Percentiles rank a stretch among this genome's conserved stretches.
Conservation (phyloP, 2,329 filamentous ascomycete species). For the Paraphoma sp. region DNA sequence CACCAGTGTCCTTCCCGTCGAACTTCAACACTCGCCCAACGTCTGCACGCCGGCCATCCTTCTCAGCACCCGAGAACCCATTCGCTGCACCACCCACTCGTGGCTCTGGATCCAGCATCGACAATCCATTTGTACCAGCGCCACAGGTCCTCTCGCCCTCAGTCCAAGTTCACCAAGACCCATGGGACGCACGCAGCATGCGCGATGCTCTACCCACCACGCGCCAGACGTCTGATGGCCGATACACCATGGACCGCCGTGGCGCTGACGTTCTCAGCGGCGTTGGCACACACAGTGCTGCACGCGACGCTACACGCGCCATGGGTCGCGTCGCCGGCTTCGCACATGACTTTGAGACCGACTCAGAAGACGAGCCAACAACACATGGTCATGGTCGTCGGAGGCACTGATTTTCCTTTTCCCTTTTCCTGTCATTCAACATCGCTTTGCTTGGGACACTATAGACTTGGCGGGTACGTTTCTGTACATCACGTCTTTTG, state of each 20-base stretch:
- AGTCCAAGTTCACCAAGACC: constrained; percentile 9
- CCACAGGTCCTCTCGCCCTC: constrained; percentile 11
- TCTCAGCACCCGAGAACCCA: constrained; percentile 20
- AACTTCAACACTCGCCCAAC: constrained; percentile 23
- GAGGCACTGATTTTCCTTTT: neutral
- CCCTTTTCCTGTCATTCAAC: neutral
- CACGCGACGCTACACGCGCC: constrained; percentile 24
- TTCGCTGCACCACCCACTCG: constrained; percentile 22
- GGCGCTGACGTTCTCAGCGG: constrained; percentile 20
- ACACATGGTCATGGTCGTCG: constrained; percentile 3
- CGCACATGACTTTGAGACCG: constrained; percentile 19
- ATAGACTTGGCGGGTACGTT: neutral
- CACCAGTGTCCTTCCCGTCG: constrained; percentile 25
- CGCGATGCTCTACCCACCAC: constrained; percentile 23
- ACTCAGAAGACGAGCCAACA: constrained; percentile 10
- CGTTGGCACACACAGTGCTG: constrained; percentile 10
- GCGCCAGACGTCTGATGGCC: constrained; percentile 8
- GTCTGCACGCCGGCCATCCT: constrained; percentile 30
- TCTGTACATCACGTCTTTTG: neutral
- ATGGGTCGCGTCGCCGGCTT: constrained; percentile 18
- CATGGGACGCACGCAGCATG: constrained; percentile 34
- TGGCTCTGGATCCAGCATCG: constrained; percentile 7
- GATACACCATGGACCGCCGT: constrained; percentile 16
- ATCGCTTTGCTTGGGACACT: neutral
- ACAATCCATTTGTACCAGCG: constrained; percentile 19